Base-by-base conservation (phyloP, 495 filamentous ascomycete species). In the Aspergillus affinis region DNA sequence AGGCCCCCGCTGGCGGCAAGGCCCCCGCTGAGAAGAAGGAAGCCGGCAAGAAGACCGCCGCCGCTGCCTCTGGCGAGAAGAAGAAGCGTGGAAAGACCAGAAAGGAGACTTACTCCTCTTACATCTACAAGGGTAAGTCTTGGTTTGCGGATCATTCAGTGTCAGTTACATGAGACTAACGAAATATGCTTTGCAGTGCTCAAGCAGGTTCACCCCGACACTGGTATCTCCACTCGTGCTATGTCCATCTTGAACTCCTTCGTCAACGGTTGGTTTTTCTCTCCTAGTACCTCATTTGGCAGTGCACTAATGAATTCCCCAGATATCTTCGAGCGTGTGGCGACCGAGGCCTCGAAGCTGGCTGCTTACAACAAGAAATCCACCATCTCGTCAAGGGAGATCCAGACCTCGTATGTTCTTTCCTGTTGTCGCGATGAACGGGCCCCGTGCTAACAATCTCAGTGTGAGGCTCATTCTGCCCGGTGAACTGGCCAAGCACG, bases 361-460 rank as follows among this genome's bases (percentile, higher is more conserved):
- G 94, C 94, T 66, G 95, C 94, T 55, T 98, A 98, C 85, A 98
- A 98, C 88, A 98, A 98, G 90, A 98, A 98, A 85, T 97, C 93
- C 49, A 98, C 94, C 79, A 98, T 98, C 82, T 98, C 94, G 23
- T 97, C 93, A 63, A 89, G 94, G 74, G 94, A 98, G 82, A 98
- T 98, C 74, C 94, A 98, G 86, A 98, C 94, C 67, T 98, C 94
- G 81, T 88, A 78, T 62, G 86, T 82, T 6, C 3, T 17, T n/a
- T 21, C n/a, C n/a, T n/a, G n/a, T 15, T 36, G 15, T 51, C 54
- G 20, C 27, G 15, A 2, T 27, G 29, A 23, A 17, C 12, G 41
- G 21, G 18, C 20, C 0, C 6, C 36, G 13, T 5, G 51, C 66
- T 65, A 67, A 69, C 64, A 63, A 50, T 20, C 52, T 0, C 64